Evolutionary conservation across 495 filamentous ascomycete genomes (phyloP), one percentile per base, ranked within the genome.

Genomic region (Talaromyces ruber): DNA sequence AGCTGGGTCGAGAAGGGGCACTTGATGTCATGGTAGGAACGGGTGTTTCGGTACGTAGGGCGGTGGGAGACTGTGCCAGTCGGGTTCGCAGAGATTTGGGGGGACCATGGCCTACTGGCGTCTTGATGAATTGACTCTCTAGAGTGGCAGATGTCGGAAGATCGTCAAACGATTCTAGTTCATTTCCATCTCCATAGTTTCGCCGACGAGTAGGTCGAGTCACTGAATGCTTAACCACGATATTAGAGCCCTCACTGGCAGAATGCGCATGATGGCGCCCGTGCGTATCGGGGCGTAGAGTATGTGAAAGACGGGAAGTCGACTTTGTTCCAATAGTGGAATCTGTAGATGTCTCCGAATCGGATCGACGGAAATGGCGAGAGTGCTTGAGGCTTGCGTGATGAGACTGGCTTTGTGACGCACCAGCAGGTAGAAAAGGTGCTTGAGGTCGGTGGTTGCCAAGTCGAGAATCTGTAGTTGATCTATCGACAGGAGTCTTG

Each of bases 81-180:
- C 82, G 84, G 68, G 76, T 85, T 57, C 85, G 81, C 58, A 84
- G 69, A 47, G 84, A 82, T 64, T 84, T 84, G 43, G 87, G 90
- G 32, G 85, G 85, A 22, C 89, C 88, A 66, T 84, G 82, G 52
- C 80, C 85, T 54, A 87, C 74, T 6, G 94, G 93, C 66, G 88
- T 86, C 71, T 92, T 93, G 58, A 92, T 77, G 65, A 85, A 98
- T 68, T 84, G 88, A 59, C 84, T 88, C 70, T 98, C 94, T 18
- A 47, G 43, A 47, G 88, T 83, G 4, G 81, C 86, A 28, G 91
- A 97, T 1, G 91, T 98, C 12, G 95, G 95, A 56, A 98, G 76
- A 74, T 98, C 94, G 66, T 98, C 94, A 71, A 98, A 98, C 12
- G 82, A 84, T 62, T 97, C 93, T 29, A 98, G 76, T 71, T 98